Evolutionary conservation across 208 protist genomes (phyloP), one percentile per base, ranked within the genome.

Genomic region (Leptomonas seymouri): DNA sequence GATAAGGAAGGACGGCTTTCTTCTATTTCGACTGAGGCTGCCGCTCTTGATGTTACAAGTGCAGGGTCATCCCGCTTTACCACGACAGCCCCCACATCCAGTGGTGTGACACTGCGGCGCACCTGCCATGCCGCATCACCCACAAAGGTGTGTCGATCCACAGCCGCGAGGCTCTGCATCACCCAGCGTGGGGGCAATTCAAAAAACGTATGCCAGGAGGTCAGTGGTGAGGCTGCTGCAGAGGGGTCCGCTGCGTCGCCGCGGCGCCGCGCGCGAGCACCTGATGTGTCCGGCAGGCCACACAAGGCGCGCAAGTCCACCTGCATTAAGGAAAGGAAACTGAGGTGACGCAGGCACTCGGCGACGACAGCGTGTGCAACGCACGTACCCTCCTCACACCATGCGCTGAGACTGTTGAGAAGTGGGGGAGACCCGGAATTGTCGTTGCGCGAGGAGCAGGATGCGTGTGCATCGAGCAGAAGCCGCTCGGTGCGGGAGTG

Each of bases 121-220:
- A 21, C 25, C 45, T 50, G n/a, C 64, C 62, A 65, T 16, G 30
- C 49, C 1, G 18, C 45, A 9, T 8, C 45, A 23, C 11, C 45
- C 16, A 12, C 1, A 23, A 74, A 48, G 3, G 15, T n/a, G 27
- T 63, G 63, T 25, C 54, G 51, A 18, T 61, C 59, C 39, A 79
- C 62, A 9, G 75, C 75, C 23, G 83, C 84, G n/a, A 87, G 57
- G 39, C 81, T 81, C 50, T 89, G 81, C 76, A 93, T 80, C 39
- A 89, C 76, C 87, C 87, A 93, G 14, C 84, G 83, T n/a, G 83
- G 66, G 3, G 78, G 78, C 51, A 93, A 74, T 67, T 93, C 87
- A 42, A 25, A 80, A 12, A 60, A 73, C 28, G 78, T 76, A 21
- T 85, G 78, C 41, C 60, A 50, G 23, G 71, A 41, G 6, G 62